These are phyloP conservation scores for Hericium rajendrae DNA, from an alignment of 768 basidiomycete genomes.

Conservation along the genomic window DNA sequence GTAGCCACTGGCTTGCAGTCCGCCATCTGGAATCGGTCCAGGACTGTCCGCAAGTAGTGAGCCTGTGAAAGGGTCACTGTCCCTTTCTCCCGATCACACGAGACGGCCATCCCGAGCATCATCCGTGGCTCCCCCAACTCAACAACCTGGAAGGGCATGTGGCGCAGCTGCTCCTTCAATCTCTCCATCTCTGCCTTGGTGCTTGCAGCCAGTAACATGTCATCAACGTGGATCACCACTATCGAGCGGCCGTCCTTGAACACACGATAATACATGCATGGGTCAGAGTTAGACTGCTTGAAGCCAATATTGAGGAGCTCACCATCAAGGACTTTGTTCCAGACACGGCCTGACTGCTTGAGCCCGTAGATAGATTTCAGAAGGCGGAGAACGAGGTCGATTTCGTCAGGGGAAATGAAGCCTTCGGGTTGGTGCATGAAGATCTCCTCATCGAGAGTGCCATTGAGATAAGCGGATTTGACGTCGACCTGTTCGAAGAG, in stretches of 20 bases:
- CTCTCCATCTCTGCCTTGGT: background rate
- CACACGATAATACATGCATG: background rate
- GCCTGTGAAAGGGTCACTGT: background rate
- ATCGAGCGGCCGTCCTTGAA: background rate
- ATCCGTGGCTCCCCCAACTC: background rate
- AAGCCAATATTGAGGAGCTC: background rate
- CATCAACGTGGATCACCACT: background rate
- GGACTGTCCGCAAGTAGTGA: background rate
- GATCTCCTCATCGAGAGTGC: conserved; percentile 26
- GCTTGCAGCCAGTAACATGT: background rate
- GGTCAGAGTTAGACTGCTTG: background rate
- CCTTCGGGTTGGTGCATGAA: conserved; percentile 35
- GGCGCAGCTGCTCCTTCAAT: background rate
- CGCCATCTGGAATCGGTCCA: background rate
- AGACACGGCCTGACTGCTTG: too few species aligned
- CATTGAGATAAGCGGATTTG: conserved; percentile 31
- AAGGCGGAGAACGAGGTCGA: too few species aligned
- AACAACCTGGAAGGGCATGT: background rate
- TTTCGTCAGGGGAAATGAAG: background rate
- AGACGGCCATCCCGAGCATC: background rate
- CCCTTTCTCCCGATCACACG: background rate
- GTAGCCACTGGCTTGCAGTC: background rate
- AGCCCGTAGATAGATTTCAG: too few species aligned
- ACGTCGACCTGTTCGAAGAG: conserved; percentile 34
- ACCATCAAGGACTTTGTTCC: too few species aligned